phyloP scores from a whole-genome alignment of 345 rosid species.

The Lagerstroemia speciosa region DNA sequence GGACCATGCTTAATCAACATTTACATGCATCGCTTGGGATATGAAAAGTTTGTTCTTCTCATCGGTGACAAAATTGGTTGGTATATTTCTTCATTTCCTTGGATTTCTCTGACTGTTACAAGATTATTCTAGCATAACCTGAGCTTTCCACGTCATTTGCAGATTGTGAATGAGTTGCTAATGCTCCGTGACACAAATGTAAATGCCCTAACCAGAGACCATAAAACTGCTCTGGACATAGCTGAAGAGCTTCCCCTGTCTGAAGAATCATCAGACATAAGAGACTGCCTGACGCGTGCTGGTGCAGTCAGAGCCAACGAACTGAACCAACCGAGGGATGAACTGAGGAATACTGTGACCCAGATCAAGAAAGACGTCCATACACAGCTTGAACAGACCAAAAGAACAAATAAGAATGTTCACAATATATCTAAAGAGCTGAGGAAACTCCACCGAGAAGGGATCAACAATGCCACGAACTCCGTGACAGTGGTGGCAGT shows the following conservation, averaged over 20 bases:
- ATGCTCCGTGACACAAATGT: conserved; percentile 54
- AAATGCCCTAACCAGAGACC: conserved; percentile 15
- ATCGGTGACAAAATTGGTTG: background rate
- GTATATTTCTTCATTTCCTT: background rate
- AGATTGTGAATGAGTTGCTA: conserved; percentile 75
- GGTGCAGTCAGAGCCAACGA: conserved; percentile 15
- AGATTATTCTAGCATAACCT: background rate
- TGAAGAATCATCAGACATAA: conserved; percentile 16
- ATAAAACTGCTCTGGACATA: conserved; percentile 17
- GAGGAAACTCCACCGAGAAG: conserved; percentile 89
- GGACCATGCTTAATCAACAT: background rate
- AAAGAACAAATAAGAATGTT: conserved; percentile 88
- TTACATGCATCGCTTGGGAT: background rate
- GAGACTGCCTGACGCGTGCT: conserved; percentile 4
- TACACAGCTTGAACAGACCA: conserved; percentile 89
- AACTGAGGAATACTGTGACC: conserved; percentile 39
- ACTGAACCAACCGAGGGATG: conserved; percentile 21
- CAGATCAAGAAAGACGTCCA: conserved; percentile 95
- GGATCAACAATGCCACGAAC: conserved; percentile 91
- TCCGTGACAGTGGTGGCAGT: conserved; percentile 98
- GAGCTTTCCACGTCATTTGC: conserved; percentile 24
- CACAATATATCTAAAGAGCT: conserved; percentile 92
- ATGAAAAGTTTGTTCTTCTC: background rate
- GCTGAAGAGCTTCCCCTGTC: conserved; percentile 16
- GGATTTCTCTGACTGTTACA: background rate